These are phyloP conservation scores for Geotrichum citri-aurantii DNA, from an alignment of 1,139 yeast genomes.

Conservation along the genomic window DNA sequence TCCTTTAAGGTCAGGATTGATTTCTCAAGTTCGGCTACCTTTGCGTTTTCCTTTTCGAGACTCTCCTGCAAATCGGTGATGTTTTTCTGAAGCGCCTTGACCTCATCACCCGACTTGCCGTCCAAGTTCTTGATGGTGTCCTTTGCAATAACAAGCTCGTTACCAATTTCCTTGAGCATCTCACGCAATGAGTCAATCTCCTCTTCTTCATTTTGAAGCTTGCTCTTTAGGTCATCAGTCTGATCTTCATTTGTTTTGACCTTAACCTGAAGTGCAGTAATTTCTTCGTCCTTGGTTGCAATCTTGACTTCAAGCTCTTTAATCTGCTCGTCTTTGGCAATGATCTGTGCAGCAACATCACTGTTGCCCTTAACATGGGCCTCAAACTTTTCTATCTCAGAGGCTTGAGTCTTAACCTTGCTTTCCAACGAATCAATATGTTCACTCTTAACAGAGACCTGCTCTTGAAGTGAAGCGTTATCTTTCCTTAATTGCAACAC, in stretches of 20 bases:
- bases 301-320: background rate
- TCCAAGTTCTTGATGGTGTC: conserved; percentile 2
- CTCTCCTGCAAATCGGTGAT: background rate
- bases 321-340: background rate
- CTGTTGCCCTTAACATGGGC: no score
- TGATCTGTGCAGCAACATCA: background rate
- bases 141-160: conserved; percentile 11
- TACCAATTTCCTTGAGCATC: conserved; percentile 15
- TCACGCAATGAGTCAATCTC: conserved; percentile 10
- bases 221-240: background rate
- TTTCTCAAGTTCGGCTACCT: conserved; percentile 3
- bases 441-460: background rate
- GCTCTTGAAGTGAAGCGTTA: background rate
- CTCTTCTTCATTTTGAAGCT: conserved; percentile 4
- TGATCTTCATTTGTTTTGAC: background rate
- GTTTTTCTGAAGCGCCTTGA: background rate
- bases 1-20: background rate
- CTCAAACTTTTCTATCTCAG: background rate
- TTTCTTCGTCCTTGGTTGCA: background rate
- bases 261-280: background rate
- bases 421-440: background rate
- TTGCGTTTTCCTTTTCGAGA: background rate
- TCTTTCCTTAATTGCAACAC: background rate
- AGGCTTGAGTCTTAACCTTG: background rate
- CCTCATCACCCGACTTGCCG: background rate